These are phyloP conservation scores for Hypoxylon sp. DNA, from an alignment of 2,329 filamentous ascomycete genomes.

Conservation along the genomic window DNA sequence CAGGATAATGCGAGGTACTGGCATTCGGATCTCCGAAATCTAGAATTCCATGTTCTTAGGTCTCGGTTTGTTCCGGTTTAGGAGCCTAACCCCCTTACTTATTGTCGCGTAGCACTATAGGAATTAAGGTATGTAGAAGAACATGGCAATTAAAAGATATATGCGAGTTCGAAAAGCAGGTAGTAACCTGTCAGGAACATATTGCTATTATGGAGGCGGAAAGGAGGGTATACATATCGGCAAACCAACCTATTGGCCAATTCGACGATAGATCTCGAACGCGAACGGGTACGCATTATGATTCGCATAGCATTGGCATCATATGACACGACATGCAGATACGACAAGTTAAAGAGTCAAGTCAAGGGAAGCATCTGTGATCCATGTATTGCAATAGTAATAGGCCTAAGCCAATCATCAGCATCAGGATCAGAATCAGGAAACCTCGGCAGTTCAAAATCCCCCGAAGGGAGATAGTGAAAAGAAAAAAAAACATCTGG, in stretches of 20 bases:
- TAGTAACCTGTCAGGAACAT: neutral
- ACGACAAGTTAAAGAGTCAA: neutral
- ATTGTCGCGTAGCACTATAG: neutral
- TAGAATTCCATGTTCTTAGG: neutral
- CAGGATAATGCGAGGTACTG: neutral
- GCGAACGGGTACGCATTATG: constrained; percentile 17
- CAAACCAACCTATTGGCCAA: constrained; percentile 22
- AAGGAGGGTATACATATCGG: constrained; percentile 2
- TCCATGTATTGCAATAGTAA: neutral
- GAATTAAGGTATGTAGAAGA: neutral
- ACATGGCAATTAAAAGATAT: neutral
- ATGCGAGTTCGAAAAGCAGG: neutral
- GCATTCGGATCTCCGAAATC: constrained; percentile 27
- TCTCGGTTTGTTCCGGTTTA: constrained; percentile 37
- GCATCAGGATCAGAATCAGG: neutral
- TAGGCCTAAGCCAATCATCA: neutral
- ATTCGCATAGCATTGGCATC: constrained; percentile 15
- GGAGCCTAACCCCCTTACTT: constrained; percentile 1
- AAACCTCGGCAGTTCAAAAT: neutral
- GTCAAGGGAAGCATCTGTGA: neutral
- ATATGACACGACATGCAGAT: constrained; percentile 1
- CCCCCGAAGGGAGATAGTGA: neutral
- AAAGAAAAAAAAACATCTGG: neutral
- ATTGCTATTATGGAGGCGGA: constrained; percentile 4
- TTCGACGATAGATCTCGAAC: constrained; percentile 3